A percentile compares a stretch with the other conserved stretches of the same genome.
phyloP scores from a whole-genome alignment of 2,329 filamentous ascomycete genomes.

The Chaetomiaceae sp. region DNA sequence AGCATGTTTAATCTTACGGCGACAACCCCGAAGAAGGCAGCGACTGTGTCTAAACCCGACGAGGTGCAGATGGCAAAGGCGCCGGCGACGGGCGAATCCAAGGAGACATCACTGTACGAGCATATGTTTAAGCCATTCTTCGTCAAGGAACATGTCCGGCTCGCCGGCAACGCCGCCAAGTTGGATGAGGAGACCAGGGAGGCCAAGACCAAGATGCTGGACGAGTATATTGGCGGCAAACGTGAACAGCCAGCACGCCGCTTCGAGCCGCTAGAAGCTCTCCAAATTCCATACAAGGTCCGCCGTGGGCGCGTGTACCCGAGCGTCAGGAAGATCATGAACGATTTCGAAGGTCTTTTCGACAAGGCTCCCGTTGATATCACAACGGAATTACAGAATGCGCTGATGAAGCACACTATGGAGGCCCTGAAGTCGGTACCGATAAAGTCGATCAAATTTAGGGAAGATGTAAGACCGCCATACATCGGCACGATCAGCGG shows the following conservation, averaged over 20 bases:
- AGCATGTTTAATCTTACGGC: slow-evolving; percentile 42
- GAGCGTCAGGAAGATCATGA: slow-evolving; percentile 59
- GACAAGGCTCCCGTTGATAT: slow-evolving; percentile 32
- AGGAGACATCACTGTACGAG: slow-evolving; percentile 53
- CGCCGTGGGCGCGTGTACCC: slow-evolving; percentile 46
- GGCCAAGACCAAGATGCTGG: slow-evolving; percentile 49
- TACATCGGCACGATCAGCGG: slow-evolving; percentile 72
- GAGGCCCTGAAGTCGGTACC: slow-evolving; percentile 50
- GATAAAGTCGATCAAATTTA: slow-evolving; percentile 59
- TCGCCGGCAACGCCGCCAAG: slow-evolving; percentile 58
- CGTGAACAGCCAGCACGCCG: slow-evolving; percentile 42
- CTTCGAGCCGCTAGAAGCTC: slow-evolving; percentile 45
- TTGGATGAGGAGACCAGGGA: slow-evolving; percentile 55
- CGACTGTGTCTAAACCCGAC: slow-evolving; percentile 28
- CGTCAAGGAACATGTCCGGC: slow-evolving; percentile 64
- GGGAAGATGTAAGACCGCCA: slow-evolving; percentile 61
- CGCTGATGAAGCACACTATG: slow-evolving; percentile 36
- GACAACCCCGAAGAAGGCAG: slow-evolving; percentile 40
- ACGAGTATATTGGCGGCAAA: slow-evolving; percentile 47
- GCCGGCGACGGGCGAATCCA: slow-evolving; percentile 28
- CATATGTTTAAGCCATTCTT: slow-evolving; percentile 78
- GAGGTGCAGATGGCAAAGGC: slow-evolving; percentile 26
- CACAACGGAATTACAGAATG: slow-evolving; percentile 40
- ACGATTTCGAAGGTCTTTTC: slow-evolving; percentile 43
- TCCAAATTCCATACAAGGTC: slow-evolving; percentile 40